Percentiles rank a stretch among this genome's conserved stretches.
Conservation (phyloP, 2,329 filamentous ascomycete species). For the Hymenoscyphus albidus region DNA sequence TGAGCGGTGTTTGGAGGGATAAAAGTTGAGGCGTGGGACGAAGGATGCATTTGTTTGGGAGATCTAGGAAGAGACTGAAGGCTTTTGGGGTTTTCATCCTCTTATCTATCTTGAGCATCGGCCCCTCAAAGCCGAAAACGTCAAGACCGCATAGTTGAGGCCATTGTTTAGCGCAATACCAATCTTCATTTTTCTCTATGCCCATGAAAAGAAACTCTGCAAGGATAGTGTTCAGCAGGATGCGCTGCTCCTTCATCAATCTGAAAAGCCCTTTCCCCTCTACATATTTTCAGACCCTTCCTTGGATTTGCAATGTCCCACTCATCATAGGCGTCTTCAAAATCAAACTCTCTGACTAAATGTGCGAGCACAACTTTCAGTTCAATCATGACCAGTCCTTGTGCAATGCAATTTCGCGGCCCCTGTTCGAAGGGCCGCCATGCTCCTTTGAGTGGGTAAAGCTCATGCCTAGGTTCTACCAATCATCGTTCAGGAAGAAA, state of each 20-base stretch:
- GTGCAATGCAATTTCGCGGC: constrained; percentile 52
- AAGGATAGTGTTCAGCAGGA: constrained; percentile 20
- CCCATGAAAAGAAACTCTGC: constrained; percentile 36
- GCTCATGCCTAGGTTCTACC: constrained; percentile 28
- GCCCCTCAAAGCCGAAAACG: too few species aligned
- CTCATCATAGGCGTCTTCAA: constrained; percentile 22
- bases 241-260: constrained; percentile 20
- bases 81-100: too few species aligned
- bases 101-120: too few species aligned
- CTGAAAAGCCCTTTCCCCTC: constrained; percentile 22
- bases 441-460: constrained; percentile 38
- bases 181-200: too few species aligned
- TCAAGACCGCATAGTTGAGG: too few species aligned
- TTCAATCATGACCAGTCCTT: constrained; percentile 50
- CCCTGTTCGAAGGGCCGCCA: constrained; percentile 55
- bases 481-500: not conserved
- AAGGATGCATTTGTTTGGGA: too few species aligned
- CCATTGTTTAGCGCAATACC: too few species aligned
- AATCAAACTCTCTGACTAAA: constrained; percentile 37
- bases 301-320: constrained; percentile 17
- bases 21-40: too few species aligned
- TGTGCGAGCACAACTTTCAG: constrained; percentile 45
- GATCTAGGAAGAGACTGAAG: too few species aligned
- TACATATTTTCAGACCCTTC: constrained; percentile 14
- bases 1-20: too few species aligned